Evolutionary conservation across 1,139 yeast species (phyloP).

Genomic region (Candida mesenterica): DNA sequence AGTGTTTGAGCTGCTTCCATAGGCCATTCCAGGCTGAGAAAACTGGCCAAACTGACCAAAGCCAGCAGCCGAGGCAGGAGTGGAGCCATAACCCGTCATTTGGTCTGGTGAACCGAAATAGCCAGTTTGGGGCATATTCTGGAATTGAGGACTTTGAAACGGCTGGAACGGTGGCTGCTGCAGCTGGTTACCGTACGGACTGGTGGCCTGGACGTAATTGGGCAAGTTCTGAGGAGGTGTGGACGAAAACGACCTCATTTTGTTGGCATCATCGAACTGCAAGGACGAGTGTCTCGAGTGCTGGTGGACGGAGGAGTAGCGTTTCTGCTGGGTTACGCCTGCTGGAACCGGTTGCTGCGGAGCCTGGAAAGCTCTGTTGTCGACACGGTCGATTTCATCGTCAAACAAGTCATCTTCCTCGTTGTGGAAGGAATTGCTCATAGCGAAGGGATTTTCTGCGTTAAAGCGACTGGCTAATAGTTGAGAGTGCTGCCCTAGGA

Average conservation of each 20-base stretch:
- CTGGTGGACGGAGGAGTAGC: conserved; percentile 9
- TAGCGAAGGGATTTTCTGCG: no score
- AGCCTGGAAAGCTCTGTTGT: neutral
- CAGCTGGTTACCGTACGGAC: conserved; percentile 10
- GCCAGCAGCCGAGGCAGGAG: no score
- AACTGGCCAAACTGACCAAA: neutral
- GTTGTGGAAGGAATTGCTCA: neutral
- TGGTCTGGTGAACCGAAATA: no score
- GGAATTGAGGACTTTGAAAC: no score
- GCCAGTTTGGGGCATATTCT: no score
- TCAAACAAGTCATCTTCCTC: conserved; percentile 2
- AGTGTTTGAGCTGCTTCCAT: neutral
- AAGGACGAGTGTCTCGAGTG: conserved; percentile 12
- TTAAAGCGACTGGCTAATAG: no score
- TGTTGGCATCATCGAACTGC: conserved; percentile 3
- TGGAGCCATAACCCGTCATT: no score
- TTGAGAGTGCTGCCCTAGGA: no score
- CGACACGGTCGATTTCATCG: conserved; percentile 1
- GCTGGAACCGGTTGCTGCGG: conserved; percentile 2
- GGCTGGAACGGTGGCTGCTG: no score
- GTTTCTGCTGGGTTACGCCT: conserved; percentile 7
- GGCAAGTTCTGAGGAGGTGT: conserved; percentile 6
- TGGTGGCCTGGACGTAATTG: conserved; percentile 6
- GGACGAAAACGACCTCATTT: conserved; percentile 4
- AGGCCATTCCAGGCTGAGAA: neutral